Base-by-base conservation (phyloP, 2,329 filamentous ascomycete species). In the Coleophoma cylindrospora region DNA sequence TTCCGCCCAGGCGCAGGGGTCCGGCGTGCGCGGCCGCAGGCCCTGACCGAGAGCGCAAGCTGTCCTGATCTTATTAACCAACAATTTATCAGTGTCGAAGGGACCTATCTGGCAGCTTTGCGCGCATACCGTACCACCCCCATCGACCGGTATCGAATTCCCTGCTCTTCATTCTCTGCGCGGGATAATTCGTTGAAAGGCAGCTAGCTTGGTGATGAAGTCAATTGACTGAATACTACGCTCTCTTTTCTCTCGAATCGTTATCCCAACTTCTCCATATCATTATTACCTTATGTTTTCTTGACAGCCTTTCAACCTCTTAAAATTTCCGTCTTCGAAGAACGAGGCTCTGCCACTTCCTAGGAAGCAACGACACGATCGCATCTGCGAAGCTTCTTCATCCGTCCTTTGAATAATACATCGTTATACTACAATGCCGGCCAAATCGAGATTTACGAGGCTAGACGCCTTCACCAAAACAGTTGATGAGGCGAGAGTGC, bases 391-490 rank as follows among this genome's bases (percentile, higher is more conserved):
- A 45, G 11, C 22, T 34, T 34, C 33, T 40, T 19, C 12, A 40
- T 40, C 19, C 34, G 13, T 49, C 27, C 27, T 27, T 27, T 27
- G 27, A 27, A 27, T 27, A 27, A 27, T 27, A 27, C 27, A 27
- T 27, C 27, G 27, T 27, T 27, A 27, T 27, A n/a, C 36, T 52
- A 60, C 43, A 2, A 97, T 97, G 94, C 77, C 91, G 58, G 74
- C 86, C 65, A 96, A 95, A 76, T 95, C 90, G 61, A 86, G 94
- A 70, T 96, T 99, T 68, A 96, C 89, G 53, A 86, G 87, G 81
- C 89, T 99, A 57, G 94, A 99, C 72, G 94, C 94, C 78, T 99
- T 99, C 69, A 96, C 92, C 47, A 99, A 99, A 74, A 99, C 94
- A 12, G 94, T 99, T 61, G 94, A 99, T 70, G 94, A 99, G 83